Evolutionary conservation across 441 rosid species (phyloP), one percentile per base, ranked within the genome.

Genomic region (Croton setiger): DNA sequence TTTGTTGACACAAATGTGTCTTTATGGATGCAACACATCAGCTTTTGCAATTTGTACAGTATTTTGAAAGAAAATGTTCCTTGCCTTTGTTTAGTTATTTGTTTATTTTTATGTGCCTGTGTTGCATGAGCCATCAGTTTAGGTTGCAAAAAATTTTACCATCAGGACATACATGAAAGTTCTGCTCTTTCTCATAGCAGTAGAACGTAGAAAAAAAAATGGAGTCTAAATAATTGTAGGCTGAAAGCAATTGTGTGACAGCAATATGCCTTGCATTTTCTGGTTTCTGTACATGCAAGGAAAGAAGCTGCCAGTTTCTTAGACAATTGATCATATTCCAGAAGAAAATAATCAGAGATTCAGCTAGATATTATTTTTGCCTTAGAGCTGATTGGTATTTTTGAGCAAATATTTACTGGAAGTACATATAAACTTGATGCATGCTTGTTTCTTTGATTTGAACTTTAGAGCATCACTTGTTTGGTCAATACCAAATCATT

Each of bases 1-100:
- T n/a, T 33, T 27, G 27, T 58, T 53, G 43, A 57, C 31, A 51
- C 10, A 23, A 37, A n/a, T 67, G 56, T 73, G 36, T 39, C n/a
- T 67, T 47, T 47, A 53, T 63, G 17, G 15, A 66, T 20, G 14
- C 20, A 36, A 58, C 31, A 23, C 14, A 15, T 49, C 27, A 31
- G 27, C 48, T 47, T 36, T 49, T 43, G 21, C 7, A 5, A 48
- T 39, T 12, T 6, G 36, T n/a, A 43, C 20, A 23, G 43, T 4
- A 60, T 10, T 27, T 27, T 27, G 31, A 10, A 43, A 0, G 58
- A 51, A 69, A 66, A 53, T 36, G 37, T 64, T 60, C 35, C 11
- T 64, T 47, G 1, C 31, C 31, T 27, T 27, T 27, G 31, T 27
- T 27, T 53, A 5, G 7, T 48, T 23, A 7, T 27, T 61, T 31